phyloP scores from a whole-genome alignment of 2,329 filamentous ascomycete genomes.

The Lasiodiplodia sp. region DNA sequence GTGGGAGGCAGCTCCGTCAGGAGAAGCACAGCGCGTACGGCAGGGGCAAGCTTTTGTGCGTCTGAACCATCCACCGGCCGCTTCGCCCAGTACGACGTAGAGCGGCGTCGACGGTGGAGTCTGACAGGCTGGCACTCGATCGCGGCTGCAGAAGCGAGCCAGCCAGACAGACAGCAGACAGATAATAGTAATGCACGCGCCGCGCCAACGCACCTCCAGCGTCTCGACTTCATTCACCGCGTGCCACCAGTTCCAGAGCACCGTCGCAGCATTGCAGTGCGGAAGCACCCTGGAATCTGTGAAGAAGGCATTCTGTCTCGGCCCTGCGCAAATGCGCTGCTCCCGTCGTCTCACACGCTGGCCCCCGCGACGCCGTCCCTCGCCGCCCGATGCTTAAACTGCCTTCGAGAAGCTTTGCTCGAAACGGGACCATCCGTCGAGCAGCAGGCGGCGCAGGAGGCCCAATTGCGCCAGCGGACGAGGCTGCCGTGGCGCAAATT shows the following conservation, averaged over 20 bases:
- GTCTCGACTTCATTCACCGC: slow-evolving; percentile 15
- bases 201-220: slow-evolving; percentile 22
- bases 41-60: slow-evolving; percentile 10
- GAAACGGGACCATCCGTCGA: slow-evolving; percentile 2
- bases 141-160: slow-evolving; percentile 17
- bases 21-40: background rate
- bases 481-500: slow-evolving; percentile 1
- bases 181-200: slow-evolving; percentile 14
- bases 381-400: slow-evolving; percentile 4
- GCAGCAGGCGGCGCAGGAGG: background rate
- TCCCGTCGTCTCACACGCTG: slow-evolving; percentile 14
- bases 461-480: background rate
- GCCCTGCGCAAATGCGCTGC: slow-evolving; percentile 19
- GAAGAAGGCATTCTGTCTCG: slow-evolving; percentile 18
- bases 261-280: slow-evolving; percentile 10
- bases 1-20: background rate
- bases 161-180: slow-evolving; percentile 4
- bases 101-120: slow-evolving; percentile 12
- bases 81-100: background rate
- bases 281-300: slow-evolving; percentile 13
- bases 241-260: slow-evolving; percentile 10
- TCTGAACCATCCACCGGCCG: background rate
- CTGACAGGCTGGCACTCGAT: slow-evolving; percentile 16
- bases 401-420: slow-evolving; percentile 4
- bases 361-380: background rate